Percentiles rank a stretch among this genome's conserved stretches.
Evolutionary conservation across 2,329 filamentous ascomycete genomes (phyloP).

Genomic region (Didymella glomerata): DNA sequence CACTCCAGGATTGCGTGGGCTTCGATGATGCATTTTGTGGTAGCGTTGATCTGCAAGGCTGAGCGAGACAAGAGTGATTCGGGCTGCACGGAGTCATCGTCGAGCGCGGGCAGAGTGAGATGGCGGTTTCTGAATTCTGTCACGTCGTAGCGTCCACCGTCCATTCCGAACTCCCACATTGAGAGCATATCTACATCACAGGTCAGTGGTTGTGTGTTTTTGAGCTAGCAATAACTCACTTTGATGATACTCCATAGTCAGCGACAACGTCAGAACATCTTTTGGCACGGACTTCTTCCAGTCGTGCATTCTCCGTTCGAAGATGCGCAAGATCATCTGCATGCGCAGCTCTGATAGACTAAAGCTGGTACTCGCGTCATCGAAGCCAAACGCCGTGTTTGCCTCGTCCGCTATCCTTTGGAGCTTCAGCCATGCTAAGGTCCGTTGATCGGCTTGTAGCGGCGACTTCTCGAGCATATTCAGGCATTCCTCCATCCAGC

Average conservation of each 20-base stretch:
- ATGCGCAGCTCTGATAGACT: slow-evolving; percentile 47
- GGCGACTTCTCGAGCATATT: slow-evolving; percentile 45
- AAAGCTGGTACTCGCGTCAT: slow-evolving; percentile 50
- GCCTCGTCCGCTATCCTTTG: slow-evolving; percentile 50
- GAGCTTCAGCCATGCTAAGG: slow-evolving; percentile 44
- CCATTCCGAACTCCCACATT: slow-evolving; percentile 52
- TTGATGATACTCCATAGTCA: slow-evolving; percentile 44
- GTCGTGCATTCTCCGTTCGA: slow-evolving; percentile 48
- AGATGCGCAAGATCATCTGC: slow-evolving; percentile 48
- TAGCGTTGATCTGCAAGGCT: slow-evolving; percentile 48
- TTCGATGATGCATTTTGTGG: slow-evolving; percentile 44
- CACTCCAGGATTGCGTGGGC: slow-evolving; percentile 46
- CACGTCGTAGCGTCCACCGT: slow-evolving; percentile 48
- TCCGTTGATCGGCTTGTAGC: slow-evolving; percentile 40
- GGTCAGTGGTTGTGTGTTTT: background rate
- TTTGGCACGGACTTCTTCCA: slow-evolving; percentile 45
- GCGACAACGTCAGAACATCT: slow-evolving; percentile 41
- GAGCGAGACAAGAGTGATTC: slow-evolving; percentile 46
- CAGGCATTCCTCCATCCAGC: slow-evolving; percentile 50
- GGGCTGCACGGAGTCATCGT: slow-evolving; percentile 45
- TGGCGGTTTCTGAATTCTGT: slow-evolving; percentile 48
- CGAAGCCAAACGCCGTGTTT: slow-evolving; percentile 49
- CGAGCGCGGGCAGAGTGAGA: slow-evolving; percentile 45
- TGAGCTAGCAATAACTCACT: slow-evolving; percentile 12
- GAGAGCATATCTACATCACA: slow-evolving; percentile 35